Evolutionary conservation across 495 filamentous ascomycete species (phyloP).

Genomic region (Hypoxylon lenormandii): DNA sequence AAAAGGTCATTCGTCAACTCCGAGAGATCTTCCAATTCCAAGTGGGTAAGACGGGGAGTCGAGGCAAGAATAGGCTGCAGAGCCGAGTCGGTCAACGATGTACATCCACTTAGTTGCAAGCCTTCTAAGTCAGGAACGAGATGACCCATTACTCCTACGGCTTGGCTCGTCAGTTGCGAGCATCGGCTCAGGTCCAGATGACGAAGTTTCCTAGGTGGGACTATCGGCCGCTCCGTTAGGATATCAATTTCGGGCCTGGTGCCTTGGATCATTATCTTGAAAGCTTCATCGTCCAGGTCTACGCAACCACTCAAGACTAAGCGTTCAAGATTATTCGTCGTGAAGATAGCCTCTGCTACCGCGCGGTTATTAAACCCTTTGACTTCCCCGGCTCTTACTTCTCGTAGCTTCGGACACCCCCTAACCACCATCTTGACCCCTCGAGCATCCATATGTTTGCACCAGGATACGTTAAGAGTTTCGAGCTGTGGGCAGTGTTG

Average conservation of each 20-base stretch:
- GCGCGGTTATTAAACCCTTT: constrained; percentile 78
- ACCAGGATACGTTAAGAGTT: constrained; percentile 90
- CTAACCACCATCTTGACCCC: constrained; percentile 80
- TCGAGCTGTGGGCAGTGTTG: constrained; percentile 84
- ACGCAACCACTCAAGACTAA: constrained; percentile 81
- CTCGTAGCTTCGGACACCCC: constrained; percentile 76
- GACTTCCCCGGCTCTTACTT: constrained; percentile 86
- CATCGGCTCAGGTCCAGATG: constrained; percentile 90
- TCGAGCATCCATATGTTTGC: constrained; percentile 81
- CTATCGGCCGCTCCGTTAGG: constrained; percentile 77
- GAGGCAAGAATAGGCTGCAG: constrained; percentile 79
- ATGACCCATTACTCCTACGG: constrained; percentile 73
- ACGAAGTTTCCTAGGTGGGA: constrained; percentile 80
- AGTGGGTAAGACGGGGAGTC: constrained; percentile 78
- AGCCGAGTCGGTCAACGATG: constrained; percentile 75
- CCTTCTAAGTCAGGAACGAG: constrained; percentile 85
- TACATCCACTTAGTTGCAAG: constrained; percentile 80
- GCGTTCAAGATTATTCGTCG: constrained; percentile 81
- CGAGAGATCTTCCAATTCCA: constrained; percentile 89
- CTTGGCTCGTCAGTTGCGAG: constrained; percentile 73
- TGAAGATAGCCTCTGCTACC: constrained; percentile 77
- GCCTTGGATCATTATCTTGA: constrained; percentile 80
- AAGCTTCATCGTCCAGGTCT: constrained; percentile 76
- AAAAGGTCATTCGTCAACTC: constrained; percentile 79
- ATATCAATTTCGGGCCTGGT: constrained; percentile 78